A percentile compares a stretch with the other conserved stretches of the same genome.
Evolutionary conservation across 2,329 filamentous ascomycete genomes (phyloP).

Genomic region (Fusarium oligoseptatum): DNA sequence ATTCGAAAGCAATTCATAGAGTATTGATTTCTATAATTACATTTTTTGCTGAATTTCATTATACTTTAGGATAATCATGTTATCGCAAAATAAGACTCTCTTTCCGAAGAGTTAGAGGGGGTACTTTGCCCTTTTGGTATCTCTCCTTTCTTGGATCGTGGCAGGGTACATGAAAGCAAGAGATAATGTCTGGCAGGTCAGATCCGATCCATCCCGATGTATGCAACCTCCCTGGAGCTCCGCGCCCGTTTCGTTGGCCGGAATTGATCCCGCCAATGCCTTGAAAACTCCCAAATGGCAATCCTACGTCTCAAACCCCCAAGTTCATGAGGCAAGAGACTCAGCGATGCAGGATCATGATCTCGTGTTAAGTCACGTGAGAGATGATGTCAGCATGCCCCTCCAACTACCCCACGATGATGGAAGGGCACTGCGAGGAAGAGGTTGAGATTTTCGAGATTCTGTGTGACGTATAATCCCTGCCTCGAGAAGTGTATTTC

Average conservation of each 20-base stretch:
- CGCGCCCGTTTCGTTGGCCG: not conserved
- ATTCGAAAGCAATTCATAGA: too few species aligned
- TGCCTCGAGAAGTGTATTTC: conserved; percentile 16
- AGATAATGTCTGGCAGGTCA: not conserved
- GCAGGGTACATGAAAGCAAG: not conserved
- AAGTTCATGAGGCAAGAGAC: not conserved
- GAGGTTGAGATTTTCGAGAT: conserved; percentile 26
- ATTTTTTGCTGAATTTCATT: too few species aligned
- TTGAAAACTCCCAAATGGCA: not conserved
- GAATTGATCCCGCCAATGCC: not conserved
- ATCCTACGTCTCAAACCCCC: not conserved
- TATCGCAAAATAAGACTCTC: too few species aligned
- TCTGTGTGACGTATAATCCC: conserved; percentile 10
- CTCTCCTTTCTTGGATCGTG: too few species aligned
- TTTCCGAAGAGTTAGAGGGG: too few species aligned
- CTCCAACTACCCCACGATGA: conserved; percentile 35
- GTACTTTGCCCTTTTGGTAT: too few species aligned
- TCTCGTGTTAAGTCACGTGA: conserved; percentile 22
- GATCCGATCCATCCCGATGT: not conserved
- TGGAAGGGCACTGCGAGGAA: conserved; percentile 23
- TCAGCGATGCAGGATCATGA: not conserved
- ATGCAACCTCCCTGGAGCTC: not conserved
- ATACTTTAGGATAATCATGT: too few species aligned
- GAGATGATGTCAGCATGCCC: conserved; percentile 38
- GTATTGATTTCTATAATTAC: too few species aligned